Base-by-base conservation (phyloP, 2,329 filamentous ascomycete genomes). In the Incumbomyces lentus region DNA sequence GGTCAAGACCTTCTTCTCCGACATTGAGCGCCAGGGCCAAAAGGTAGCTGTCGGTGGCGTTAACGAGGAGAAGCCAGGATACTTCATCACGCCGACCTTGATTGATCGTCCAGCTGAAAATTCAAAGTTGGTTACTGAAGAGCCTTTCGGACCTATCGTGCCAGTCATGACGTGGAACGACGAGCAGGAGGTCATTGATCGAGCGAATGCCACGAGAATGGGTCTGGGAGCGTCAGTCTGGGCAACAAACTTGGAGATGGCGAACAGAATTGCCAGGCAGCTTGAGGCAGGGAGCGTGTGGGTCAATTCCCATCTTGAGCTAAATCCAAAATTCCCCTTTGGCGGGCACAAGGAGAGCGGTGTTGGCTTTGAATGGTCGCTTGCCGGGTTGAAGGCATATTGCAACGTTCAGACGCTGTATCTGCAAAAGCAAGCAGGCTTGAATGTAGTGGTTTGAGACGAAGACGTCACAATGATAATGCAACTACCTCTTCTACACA, bases 101-200 rank as follows among this genome's bases (percentile, higher is more conserved):
- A 71, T 81, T 30, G 68, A 74, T 26, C 74, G 75, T 50, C 76
- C 77, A 17, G 71, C 74, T 0, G 74, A 78, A 52, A 65, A 72
- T 36, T 73, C 75, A 1, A 62, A 69, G 11, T 67, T 81, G 18
- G 75, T 79, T 10, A 62, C 65, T 30, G 78, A 81, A 52, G 78
- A 82, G 57, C 73, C 76, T 7, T 82, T 81, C 52, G 77, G 74
- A 22, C 81, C 82, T 0, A 78, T 86, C 31, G 68, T 84, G 1
- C 81, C 81, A 0, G 63, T 83, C 6, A 57, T 82, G 46, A 72
- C 70, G 16, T 85, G 79, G 78, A 65, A 66, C 0, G 68, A 74
- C 17, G 79, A 84, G 50, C 70, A 70, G 3, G 78, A 82, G 22
- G 75, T 81, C 0, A 64, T 83, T 34, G 58, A 59, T 1, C 70